Evolutionary conservation across 2,329 filamentous ascomycete species (phyloP).

Genomic region (Aspergillus sp.): DNA sequence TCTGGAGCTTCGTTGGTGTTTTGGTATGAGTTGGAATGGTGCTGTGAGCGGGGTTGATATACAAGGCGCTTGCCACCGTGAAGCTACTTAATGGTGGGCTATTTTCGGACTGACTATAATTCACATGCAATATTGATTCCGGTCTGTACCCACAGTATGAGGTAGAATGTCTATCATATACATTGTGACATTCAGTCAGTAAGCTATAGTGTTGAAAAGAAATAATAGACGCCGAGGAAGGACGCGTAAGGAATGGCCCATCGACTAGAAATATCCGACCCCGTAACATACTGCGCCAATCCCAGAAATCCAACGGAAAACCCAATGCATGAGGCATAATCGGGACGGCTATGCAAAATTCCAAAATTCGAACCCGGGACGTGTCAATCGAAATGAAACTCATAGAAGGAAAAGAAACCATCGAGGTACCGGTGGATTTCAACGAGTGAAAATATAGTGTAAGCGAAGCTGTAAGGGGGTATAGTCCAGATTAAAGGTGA

Average conservation of each 20-base stretch:
- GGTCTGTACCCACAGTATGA: not conserved
- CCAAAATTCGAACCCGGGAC: not conserved
- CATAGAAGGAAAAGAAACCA: not conserved
- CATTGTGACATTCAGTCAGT: not conserved
- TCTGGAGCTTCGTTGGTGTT: not conserved
- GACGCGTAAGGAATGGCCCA: not conserved
- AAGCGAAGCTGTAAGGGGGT: constrained; percentile 15
- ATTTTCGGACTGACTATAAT: not conserved
- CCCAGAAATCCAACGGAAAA: not conserved
- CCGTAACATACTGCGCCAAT: not conserved
- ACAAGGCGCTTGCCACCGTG: not conserved
- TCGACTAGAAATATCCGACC: not conserved
- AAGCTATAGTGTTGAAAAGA: not conserved
- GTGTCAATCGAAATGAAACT: not conserved
- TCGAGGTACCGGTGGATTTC: not conserved
- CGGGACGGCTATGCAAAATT: constrained; percentile 1
- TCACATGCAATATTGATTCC: not conserved
- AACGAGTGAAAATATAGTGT: not conserved
- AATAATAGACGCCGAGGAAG: not conserved
- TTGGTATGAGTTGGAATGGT: not conserved
- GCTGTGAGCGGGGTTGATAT: not conserved
- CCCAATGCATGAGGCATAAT: not conserved
- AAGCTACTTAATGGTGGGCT: not conserved
- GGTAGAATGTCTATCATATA: not conserved
- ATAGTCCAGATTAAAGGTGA: constrained; percentile 11